These are phyloP conservation scores for Trametes elegans DNA, from an alignment of 768 basidiomycete genomes.

Conservation along the genomic window DNA sequence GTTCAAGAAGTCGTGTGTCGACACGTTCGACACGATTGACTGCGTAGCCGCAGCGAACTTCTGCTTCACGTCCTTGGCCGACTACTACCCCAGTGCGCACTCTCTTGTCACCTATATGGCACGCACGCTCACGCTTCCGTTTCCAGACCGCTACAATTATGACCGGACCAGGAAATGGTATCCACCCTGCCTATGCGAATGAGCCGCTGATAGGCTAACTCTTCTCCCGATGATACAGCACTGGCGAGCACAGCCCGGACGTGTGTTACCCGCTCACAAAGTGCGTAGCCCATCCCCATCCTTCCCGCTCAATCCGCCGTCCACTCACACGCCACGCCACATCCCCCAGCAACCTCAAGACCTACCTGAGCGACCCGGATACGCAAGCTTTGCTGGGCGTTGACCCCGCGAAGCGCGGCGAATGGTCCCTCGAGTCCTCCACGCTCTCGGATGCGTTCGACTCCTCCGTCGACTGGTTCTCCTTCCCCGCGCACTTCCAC, in stretches of 20 bases:
- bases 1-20: slow-evolving; percentile 39
- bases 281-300: slow-evolving; percentile 14
- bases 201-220: too few species aligned
- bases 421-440: slow-evolving; percentile 44
- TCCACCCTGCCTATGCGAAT: too few species aligned
- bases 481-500: slow-evolving; percentile 34
- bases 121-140: background rate
- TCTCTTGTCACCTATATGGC: slow-evolving; percentile 20
- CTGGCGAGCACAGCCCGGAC: too few species aligned
- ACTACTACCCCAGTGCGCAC: slow-evolving; percentile 30
- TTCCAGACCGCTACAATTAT: slow-evolving; percentile 4
- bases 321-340: background rate
- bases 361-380: slow-evolving; percentile 58
- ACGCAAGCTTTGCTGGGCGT: slow-evolving; percentile 63
- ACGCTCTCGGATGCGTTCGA: slow-evolving; percentile 47
- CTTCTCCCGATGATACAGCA: too few species aligned
- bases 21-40: slow-evolving; percentile 41
- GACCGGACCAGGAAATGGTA: background rate
- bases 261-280: slow-evolving; percentile 42
- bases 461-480: slow-evolving; percentile 36
- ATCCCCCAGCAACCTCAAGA: slow-evolving; percentile 49
- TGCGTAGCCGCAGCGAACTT: slow-evolving; percentile 42
- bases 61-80: slow-evolving; percentile 32
- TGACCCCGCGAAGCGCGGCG: slow-evolving; percentile 39
- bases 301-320: background rate